Percentiles rank a stretch among this genome's conserved stretches.
Evolutionary conservation across 1,284 basidiomycete species (phyloP).

Genomic region (Ceratobasidium papillatum): DNA sequence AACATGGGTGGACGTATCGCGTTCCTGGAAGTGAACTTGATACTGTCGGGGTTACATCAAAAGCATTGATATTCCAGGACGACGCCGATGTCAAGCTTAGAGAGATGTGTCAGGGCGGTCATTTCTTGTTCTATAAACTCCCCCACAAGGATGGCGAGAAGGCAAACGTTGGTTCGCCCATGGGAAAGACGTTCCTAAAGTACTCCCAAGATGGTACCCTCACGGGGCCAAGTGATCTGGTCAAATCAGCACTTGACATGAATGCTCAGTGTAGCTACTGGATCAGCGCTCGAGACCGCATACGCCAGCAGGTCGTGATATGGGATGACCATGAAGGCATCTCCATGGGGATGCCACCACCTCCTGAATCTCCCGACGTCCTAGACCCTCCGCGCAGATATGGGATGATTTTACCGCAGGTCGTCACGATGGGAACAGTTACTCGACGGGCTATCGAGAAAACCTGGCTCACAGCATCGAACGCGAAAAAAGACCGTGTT

Average conservation of each 20-base stretch:
- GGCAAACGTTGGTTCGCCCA: constrained; percentile 92
- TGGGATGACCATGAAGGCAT: constrained; percentile 67
- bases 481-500: constrained; percentile 96
- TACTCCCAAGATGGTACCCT: constrained; percentile 87
- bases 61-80: constrained; percentile 61
- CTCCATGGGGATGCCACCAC: constrained; percentile 56
- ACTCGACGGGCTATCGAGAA: constrained; percentile 97
- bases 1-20: constrained; percentile 93
- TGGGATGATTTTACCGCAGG: constrained; percentile 95
- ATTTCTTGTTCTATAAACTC: constrained; percentile 84
- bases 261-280: constrained; percentile 98
- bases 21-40: constrained; percentile 59
- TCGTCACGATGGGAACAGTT: constrained; percentile 98
- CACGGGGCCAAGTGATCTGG: constrained; percentile 79
- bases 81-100: constrained; percentile 66
- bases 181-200: constrained; percentile 90
- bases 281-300: constrained; percentile 93
- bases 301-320: constrained; percentile 93
- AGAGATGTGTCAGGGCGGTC: constrained; percentile 56
- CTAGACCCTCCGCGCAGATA: constrained; percentile 60
- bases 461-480: constrained; percentile 98
- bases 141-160: constrained; percentile 96
- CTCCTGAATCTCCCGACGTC: background rate
- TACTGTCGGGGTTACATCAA: constrained; percentile 49
- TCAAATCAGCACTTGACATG: constrained; percentile 87